Conservation (phyloP, 768 basidiomycete species). For the Tulasnella sp. region DNA sequence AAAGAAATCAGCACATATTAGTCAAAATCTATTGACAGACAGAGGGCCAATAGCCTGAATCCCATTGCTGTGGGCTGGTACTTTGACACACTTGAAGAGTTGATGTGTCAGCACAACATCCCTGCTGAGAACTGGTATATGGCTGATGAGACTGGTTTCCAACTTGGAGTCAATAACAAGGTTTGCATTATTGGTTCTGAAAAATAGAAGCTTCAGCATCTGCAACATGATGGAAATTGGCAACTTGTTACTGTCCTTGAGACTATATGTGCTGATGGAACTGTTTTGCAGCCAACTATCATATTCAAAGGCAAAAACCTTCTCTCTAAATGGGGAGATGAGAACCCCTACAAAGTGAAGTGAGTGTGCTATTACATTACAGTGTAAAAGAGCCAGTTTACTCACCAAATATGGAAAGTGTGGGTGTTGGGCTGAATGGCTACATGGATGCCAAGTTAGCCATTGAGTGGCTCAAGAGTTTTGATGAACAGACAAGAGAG, state of each 20-base stretch:
- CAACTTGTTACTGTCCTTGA: slow-evolving; percentile 18
- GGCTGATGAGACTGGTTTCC: slow-evolving; percentile 16
- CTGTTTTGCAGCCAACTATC: slow-evolving; percentile 9
- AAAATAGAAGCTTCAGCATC: not conserved
- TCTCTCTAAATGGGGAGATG: slow-evolving; percentile 1
- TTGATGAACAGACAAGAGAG: slow-evolving; percentile 29
- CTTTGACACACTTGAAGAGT: slow-evolving; percentile 1
- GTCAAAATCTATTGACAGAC: slow-evolving; percentile 3
- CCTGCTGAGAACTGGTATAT: not conserved
- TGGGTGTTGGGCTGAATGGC: slow-evolving; percentile 25
- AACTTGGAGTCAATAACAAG: not conserved
- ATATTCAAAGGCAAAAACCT: slow-evolving; percentile 20
- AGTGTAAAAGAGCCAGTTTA: not conserved
- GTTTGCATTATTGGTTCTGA: slow-evolving; percentile 12
- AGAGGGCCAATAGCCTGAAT: slow-evolving; percentile 2
- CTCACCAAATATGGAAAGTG: not conserved
- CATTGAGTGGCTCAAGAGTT: slow-evolving; percentile 31
- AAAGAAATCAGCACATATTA: slow-evolving; percentile 7
- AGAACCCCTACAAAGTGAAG: not conserved
- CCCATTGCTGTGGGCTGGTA: not conserved
- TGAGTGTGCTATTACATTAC: not conserved
- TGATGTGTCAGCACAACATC: not conserved
- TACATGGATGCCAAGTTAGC: slow-evolving; percentile 32
- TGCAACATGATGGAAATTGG: slow-evolving; percentile 8
- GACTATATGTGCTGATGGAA: slow-evolving; percentile 21